phyloP scores from a whole-genome alignment of 495 filamentous ascomycete species.

The Tirmania nivea region DNA sequence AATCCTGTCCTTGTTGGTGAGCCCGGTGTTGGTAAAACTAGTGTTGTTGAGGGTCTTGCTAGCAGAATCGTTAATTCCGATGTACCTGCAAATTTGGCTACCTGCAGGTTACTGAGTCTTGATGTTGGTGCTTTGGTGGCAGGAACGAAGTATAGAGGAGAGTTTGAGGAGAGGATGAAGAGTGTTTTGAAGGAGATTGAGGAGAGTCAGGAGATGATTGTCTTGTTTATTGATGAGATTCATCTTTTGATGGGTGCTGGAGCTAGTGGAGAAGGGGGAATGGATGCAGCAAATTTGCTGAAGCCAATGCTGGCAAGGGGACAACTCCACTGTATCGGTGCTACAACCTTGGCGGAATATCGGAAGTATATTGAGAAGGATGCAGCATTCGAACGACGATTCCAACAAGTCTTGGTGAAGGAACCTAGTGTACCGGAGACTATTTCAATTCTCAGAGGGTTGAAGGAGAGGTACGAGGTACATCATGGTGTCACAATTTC shows the following conservation, averaged over 20 bases:
- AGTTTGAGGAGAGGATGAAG: constrained; percentile 99
- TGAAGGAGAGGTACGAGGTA: constrained; percentile 94
- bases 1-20: constrained; percentile 89
- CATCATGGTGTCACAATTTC: constrained; percentile 94
- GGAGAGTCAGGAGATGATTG: constrained; percentile 88
- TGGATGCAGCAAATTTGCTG: constrained; percentile 93
- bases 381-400: constrained; percentile 88
- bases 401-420: constrained; percentile 92
- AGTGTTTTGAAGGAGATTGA: constrained; percentile 91
- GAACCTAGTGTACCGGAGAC: constrained; percentile 77
- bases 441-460: constrained; percentile 83
- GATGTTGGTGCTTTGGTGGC: constrained; percentile 90
- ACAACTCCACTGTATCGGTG: constrained; percentile 92
- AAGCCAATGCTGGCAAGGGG: constrained; percentile 95
- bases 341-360: constrained; percentile 85
- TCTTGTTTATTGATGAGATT: constrained; percentile 95
- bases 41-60: constrained; percentile 91
- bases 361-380: constrained; percentile 99
- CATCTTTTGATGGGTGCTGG: constrained; percentile 97
- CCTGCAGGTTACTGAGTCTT: constrained; percentile 78
- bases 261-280: constrained; percentile 78
- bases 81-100: constrained; percentile 84
- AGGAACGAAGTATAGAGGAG: constrained; percentile 91
- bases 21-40: constrained; percentile 96
- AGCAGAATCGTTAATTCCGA: constrained; percentile 87